Evolutionary conservation across 345 rosid genomes (phyloP).

Genomic region (Turnera subulata): DNA sequence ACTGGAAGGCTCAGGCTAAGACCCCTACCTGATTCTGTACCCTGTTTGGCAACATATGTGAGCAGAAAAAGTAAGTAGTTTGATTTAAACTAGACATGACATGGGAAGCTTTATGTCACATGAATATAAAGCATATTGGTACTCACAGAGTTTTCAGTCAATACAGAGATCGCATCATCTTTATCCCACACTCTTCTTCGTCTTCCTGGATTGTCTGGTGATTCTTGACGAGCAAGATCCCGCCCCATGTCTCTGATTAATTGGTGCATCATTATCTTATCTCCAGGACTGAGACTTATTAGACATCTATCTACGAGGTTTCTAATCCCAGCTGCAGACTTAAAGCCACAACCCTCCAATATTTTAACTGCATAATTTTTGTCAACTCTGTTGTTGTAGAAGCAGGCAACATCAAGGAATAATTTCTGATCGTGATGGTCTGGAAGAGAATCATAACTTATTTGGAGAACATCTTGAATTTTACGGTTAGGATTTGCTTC

Average conservation of each 20-base stretch:
- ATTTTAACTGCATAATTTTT: neutral
- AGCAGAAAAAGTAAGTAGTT: neutral
- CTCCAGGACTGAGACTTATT: neutral
- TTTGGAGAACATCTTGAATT: neutral
- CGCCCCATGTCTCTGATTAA: neutral
- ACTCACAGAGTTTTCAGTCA: neutral
- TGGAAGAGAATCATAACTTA: neutral
- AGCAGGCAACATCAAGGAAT: slow-evolving; percentile 3
- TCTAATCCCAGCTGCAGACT: neutral
- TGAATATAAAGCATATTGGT: no score
- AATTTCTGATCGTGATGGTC: neutral
- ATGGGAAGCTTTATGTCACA: no score
- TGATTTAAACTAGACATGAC: neutral
- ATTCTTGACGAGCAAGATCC: neutral
- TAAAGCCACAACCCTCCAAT: neutral
- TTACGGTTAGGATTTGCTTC: neutral
- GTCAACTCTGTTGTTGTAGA: neutral
- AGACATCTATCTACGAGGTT: neutral
- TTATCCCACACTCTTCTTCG: neutral
- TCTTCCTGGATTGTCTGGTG: neutral
- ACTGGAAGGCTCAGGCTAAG: neutral
- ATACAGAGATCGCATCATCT: neutral
- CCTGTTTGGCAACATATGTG: neutral
- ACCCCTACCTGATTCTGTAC: neutral
- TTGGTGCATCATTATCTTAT: neutral